phyloP scores from a whole-genome alignment of 768 basidiomycete genomes.

The Fistulinella prunicolor region DNA sequence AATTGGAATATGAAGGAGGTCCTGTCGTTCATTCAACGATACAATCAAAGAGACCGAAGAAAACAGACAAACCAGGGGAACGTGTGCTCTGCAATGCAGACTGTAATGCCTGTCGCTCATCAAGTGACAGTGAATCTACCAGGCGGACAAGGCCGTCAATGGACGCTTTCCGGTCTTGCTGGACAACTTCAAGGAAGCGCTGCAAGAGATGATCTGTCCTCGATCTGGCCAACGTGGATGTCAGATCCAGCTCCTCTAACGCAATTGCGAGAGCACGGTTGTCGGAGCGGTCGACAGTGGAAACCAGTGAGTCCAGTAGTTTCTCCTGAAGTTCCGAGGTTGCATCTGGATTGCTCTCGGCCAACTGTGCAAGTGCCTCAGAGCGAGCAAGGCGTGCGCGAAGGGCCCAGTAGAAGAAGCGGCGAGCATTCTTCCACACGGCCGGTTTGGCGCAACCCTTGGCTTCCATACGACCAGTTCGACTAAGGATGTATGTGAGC shows the following conservation, averaged over 20 bases:
- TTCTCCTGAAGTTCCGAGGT: constrained; percentile 63
- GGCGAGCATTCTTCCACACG: constrained; percentile 85
- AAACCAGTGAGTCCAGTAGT: constrained; percentile 61
- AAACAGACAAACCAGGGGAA: constrained; percentile 51
- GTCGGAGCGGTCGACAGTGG: constrained; percentile 48
- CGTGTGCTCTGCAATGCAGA: constrained; percentile 58
- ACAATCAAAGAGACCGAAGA: neutral
- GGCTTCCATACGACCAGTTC: constrained; percentile 94
- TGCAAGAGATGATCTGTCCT: constrained; percentile 67
- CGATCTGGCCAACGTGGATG: constrained; percentile 58
- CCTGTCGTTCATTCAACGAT: constrained; percentile 25
- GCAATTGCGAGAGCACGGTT: constrained; percentile 58
- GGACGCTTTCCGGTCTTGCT: constrained; percentile 74
- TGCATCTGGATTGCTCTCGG: constrained; percentile 69
- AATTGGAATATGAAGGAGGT: constrained; percentile 41
- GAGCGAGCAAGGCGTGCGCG: constrained; percentile 78
- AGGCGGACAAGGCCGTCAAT: constrained; percentile 71
- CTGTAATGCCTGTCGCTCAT: constrained; percentile 64
- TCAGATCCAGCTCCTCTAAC: constrained; percentile 69
- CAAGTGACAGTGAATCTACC: constrained; percentile 68
- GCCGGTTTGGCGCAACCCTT: constrained; percentile 89
- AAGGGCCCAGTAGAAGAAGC: constrained; percentile 92
- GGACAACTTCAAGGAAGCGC: constrained; percentile 62
- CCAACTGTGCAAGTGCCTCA: constrained; percentile 57
- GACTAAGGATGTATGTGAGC: constrained; percentile 46